These are phyloP conservation scores for Teunomyces tritomae DNA, from an alignment of 805 yeast species.

Conservation along the genomic window DNA sequence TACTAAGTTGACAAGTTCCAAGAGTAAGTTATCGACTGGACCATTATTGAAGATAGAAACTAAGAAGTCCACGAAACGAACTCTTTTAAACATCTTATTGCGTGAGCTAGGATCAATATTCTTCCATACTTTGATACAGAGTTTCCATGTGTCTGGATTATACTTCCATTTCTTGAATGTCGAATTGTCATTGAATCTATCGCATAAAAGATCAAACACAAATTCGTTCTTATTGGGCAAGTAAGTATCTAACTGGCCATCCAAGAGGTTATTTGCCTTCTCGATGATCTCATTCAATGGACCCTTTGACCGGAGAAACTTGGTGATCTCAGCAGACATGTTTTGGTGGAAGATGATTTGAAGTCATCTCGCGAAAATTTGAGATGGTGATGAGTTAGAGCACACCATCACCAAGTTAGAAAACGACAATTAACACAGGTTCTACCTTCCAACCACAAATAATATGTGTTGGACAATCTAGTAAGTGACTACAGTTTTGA, in stretches of 20 bases:
- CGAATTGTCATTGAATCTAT: constrained; percentile 55
- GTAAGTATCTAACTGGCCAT: constrained; percentile 30
- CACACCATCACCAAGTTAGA: too few species aligned
- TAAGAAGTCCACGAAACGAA: constrained; percentile 19
- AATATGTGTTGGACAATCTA: neutral
- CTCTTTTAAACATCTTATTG: constrained; percentile 38
- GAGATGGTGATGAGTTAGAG: constrained; percentile 1
- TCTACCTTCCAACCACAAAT: too few species aligned
- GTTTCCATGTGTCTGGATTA: constrained; percentile 47
- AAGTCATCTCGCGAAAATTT: constrained; percentile 3
- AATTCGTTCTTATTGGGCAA: constrained; percentile 58
- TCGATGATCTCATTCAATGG: constrained; percentile 42
- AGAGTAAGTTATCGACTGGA: constrained; percentile 8
- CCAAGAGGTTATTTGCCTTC: constrained; percentile 31
- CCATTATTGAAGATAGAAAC: constrained; percentile 10
- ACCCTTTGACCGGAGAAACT: constrained; percentile 54
- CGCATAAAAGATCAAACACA: constrained; percentile 57
- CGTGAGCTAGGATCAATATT: constrained; percentile 20
- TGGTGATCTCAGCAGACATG: constrained; percentile 48
- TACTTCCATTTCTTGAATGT: constrained; percentile 41
- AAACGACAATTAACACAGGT: too few species aligned
- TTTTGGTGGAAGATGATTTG: neutral
- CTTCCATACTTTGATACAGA: constrained; percentile 44
- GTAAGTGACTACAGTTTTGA: neutral
- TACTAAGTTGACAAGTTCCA: constrained; percentile 17